Evolutionary conservation across 345 rosid species (phyloP), one percentile per base, ranked within the genome.

Genomic region (Moringa oleifera): DNA sequence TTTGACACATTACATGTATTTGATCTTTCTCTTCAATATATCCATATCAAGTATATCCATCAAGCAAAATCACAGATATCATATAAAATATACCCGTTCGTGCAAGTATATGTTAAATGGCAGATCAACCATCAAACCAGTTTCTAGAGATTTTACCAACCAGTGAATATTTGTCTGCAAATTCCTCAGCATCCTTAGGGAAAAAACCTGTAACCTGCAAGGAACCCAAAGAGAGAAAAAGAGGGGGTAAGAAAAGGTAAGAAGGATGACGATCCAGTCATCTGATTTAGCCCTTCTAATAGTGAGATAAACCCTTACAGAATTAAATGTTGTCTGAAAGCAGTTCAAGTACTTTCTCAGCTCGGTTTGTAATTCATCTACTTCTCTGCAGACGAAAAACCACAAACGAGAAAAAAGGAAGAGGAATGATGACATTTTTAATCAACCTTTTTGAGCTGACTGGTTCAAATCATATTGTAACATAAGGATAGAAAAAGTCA

Each of bases 281-380:
- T 69, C 20, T 23, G 74, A 22, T 62, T 64, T 67, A 63, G 52
- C 23, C 63, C 45, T 46, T 61, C 21, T n/a, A n/a, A n/a, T n/a
- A n/a, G n/a, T n/a, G n/a, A n/a, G n/a, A 62, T 55, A 62, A 59
- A 68, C 71, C 53, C 92, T 84, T 82, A 85, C 88, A 66, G 78
- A 69, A 51, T 82, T 75, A 37, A 68, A 62, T 50, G 72, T 74
- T 49, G 54, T 62, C 57, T 73, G 80, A 56, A 61, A 71, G 57
- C 59, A 47, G 58, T 63, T 68, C 60, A 72, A 59, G 64, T 49
- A 53, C 25, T 69, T 81, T 49, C 72, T 52, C 62, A 75, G 65
- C 68, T 81, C 80, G 51, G 47, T 59, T 59, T 36, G 82, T 45
- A 82, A 62, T 28, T 80, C 88, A 57, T 83, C 81, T 55, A 85